Evolutionary conservation across 148 eudicot species (phyloP).

Genomic region (Camellia sinensis): DNA sequence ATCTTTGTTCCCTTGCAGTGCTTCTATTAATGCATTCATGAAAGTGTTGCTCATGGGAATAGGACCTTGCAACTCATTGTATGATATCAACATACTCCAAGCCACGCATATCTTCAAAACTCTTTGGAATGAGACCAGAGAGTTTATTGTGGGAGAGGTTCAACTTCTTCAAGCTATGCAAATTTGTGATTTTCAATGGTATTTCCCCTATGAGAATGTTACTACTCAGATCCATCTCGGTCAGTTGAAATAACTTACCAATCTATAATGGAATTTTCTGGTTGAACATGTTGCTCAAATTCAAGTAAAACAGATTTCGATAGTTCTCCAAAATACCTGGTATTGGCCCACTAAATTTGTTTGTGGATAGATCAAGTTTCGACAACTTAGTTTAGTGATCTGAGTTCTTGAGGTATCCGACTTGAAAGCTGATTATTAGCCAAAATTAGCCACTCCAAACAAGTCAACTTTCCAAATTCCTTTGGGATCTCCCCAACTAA

Average conservation of each 20-base stretch:
- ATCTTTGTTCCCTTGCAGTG: slow-evolving; percentile 28
- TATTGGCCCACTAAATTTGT: slow-evolving; percentile 29
- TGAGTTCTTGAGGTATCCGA: slow-evolving; percentile 29
- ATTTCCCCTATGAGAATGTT: slow-evolving; percentile 37
- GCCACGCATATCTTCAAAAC: slow-evolving; percentile 31
- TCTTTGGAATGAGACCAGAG: slow-evolving; percentile 15
- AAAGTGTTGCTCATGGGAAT: slow-evolving; percentile 32
- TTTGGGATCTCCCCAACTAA: slow-evolving; percentile 39
- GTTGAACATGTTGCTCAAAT: neutral
- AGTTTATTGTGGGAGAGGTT: slow-evolving; percentile 29
- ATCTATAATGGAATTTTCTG: slow-evolving; percentile 6
- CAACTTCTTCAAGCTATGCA: slow-evolving; percentile 26
- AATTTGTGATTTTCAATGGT: slow-evolving; percentile 25
- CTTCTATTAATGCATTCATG: slow-evolving; percentile 17
- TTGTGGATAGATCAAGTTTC: slow-evolving; percentile 31
- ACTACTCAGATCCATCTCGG: slow-evolving; percentile 26
- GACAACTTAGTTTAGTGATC: slow-evolving; percentile 24
- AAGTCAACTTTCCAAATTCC: slow-evolving; percentile 27
- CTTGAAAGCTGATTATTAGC: slow-evolving; percentile 33
- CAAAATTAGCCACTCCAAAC: slow-evolving; percentile 28
- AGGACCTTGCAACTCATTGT: slow-evolving; percentile 35
- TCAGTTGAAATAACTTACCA: neutral
- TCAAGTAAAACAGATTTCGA: slow-evolving; percentile 15
- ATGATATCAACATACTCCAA: slow-evolving; percentile 25
- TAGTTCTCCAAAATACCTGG: slow-evolving; percentile 33